phyloP scores from a whole-genome alignment of 352 stramenopile species.

The Phytophthora citricola region DNA sequence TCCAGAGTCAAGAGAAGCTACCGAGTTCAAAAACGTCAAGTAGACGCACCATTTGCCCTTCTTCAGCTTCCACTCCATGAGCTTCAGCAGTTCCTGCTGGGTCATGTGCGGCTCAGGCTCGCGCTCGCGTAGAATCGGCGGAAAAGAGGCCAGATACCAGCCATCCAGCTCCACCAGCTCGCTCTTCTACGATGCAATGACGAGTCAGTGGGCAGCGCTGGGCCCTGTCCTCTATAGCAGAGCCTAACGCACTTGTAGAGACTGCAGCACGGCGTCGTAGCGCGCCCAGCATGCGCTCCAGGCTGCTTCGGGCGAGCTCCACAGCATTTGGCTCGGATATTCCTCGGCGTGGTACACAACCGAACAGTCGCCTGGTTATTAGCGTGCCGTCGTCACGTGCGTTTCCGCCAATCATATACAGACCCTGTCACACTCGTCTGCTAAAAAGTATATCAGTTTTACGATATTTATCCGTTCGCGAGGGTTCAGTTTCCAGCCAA shows the following conservation, averaged over 20 bases:
- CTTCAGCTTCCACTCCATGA: slow-evolving; percentile 89
- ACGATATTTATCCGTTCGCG: background rate
- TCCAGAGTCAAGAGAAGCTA: slow-evolving; percentile 15
- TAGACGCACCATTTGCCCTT: slow-evolving; percentile 80
- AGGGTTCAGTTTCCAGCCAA: slow-evolving; percentile 2
- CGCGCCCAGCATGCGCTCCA: slow-evolving; percentile 48
- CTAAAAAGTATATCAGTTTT: slow-evolving; percentile 5
- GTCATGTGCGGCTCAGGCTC: slow-evolving; percentile 60
- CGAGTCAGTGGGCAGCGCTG: slow-evolving; percentile 3
- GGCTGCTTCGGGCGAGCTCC: slow-evolving; percentile 29
- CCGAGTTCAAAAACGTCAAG: background rate
- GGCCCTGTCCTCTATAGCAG: background rate
- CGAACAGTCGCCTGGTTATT: slow-evolving; percentile 25
- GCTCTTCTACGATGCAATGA: slow-evolving; percentile 51
- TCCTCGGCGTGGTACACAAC: slow-evolving; percentile 19
- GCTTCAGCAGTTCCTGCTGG: slow-evolving; percentile 58
- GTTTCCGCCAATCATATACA: slow-evolving; percentile 6
- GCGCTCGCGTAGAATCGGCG: slow-evolving; percentile 45
- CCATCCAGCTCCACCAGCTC: slow-evolving; percentile 61
- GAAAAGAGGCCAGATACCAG: slow-evolving; percentile 62
- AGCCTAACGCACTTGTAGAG: slow-evolving; percentile 35
- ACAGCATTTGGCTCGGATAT: slow-evolving; percentile 31
- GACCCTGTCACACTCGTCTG: background rate
- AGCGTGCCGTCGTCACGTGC: slow-evolving; percentile 21
- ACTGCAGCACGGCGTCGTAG: slow-evolving; percentile 53